phyloP scores from a whole-genome alignment of 306 rosid genomes.

The Cucumis cinereus region DNA sequence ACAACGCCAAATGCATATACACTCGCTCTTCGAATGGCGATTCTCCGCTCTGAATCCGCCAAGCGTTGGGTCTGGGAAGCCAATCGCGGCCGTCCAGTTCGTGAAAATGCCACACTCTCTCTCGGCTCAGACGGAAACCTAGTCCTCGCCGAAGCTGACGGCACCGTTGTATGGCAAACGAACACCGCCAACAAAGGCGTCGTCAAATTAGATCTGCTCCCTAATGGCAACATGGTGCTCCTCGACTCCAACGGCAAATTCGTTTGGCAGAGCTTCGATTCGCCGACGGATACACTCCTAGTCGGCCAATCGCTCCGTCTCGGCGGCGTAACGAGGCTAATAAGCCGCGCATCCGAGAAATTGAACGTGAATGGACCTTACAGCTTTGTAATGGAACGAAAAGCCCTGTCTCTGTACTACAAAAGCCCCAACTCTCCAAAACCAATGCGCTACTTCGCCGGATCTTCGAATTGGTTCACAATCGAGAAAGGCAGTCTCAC shows the following conservation, averaged over 20 bases:
- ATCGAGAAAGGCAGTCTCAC: conserved; percentile 12
- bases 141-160: conserved; percentile 44
- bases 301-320: conserved; percentile 40
- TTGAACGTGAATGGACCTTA: conserved; percentile 44
- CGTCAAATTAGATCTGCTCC: conserved; percentile 37
- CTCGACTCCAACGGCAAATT: conserved; percentile 37
- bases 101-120: conserved; percentile 46
- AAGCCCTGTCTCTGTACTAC: conserved; percentile 43
- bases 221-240: conserved; percentile 57
- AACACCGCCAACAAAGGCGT: conserved; percentile 53
- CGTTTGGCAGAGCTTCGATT: conserved; percentile 68
- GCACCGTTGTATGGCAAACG: conserved; percentile 54
- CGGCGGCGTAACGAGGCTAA: conserved; percentile 27
- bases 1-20: conserved; percentile 58
- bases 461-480: conserved; percentile 12
- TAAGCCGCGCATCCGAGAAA: conserved; percentile 44
- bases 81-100: conserved; percentile 55
- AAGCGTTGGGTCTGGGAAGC: conserved; percentile 79
- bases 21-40: conserved; percentile 50
- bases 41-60: conserved; percentile 30
- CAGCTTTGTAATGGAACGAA: conserved; percentile 45
- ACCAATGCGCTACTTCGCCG: conserved; percentile 30
- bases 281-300: conserved; percentile 58
- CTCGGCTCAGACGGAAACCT: conserved; percentile 44
- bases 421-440: conserved; percentile 38